Evolutionary conservation across 805 yeast species (phyloP).

Genomic region (Suhomyces kilbournensis): DNA sequence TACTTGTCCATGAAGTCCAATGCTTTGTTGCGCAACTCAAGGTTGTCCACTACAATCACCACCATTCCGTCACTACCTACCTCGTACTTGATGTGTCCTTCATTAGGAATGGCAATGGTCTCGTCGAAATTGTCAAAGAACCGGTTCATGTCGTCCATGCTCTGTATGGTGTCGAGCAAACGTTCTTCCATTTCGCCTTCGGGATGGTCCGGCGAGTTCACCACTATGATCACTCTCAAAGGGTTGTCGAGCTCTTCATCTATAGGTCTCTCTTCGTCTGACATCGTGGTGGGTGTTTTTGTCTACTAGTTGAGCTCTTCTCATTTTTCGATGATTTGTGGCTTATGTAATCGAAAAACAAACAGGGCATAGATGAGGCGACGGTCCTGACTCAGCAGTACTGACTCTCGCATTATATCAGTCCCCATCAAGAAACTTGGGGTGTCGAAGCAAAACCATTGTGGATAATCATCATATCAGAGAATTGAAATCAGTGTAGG

Average conservation of each 20-base stretch:
- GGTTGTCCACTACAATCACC: conserved; percentile 49
- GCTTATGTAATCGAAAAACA: background rate
- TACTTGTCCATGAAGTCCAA: conserved; percentile 43
- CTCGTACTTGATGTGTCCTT: conserved; percentile 53
- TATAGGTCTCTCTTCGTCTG: conserved; percentile 5
- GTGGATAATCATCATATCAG: too few species aligned
- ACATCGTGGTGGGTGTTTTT: conserved; percentile 1
- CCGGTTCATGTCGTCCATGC: conserved; percentile 46
- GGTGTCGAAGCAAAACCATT: too few species aligned
- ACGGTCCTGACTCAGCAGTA: too few species aligned
- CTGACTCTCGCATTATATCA: too few species aligned
- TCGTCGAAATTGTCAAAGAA: conserved; percentile 55
- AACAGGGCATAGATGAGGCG: too few species aligned
- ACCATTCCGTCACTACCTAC: conserved; percentile 61
- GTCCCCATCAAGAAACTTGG: too few species aligned
- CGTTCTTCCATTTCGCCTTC: conserved; percentile 51
- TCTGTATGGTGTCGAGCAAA: conserved; percentile 42
- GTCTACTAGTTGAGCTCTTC: background rate
- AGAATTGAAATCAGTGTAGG: too few species aligned
- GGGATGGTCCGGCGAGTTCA: conserved; percentile 32
- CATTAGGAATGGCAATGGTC: conserved; percentile 51
- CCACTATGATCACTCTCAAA: conserved; percentile 42
- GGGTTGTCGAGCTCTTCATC: conserved; percentile 45
- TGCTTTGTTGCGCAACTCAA: conserved; percentile 35
- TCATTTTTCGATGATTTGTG: background rate